Evolutionary conservation across 768 basidiomycete genomes (phyloP), one percentile per base, ranked within the genome.

Genomic region (Pulveroboletus sp.): DNA sequence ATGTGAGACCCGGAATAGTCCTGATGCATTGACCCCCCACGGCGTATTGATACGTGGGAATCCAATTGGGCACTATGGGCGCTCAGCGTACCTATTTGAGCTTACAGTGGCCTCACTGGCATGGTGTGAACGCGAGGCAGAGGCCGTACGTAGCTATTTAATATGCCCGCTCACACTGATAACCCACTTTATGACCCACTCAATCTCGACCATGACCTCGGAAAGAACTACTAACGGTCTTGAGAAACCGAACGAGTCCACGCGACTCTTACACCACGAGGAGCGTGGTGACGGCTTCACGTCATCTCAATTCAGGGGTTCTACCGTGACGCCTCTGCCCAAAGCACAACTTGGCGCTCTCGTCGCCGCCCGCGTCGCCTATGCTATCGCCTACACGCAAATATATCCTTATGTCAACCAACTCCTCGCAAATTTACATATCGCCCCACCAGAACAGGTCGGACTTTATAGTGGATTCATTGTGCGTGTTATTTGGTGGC

Each of bases 381-480:
- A 50, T 22, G 22, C 49, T 16, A 32, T 50, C 16, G 49, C 49
- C 11, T 50, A 38, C 14, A 38, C 34, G 3, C 49, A 50, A 17
- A 50, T 39, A 14, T 50, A 50, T 10, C 49, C 49, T 19, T 50
- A 50, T 49, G 38, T 50, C 47, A 50, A 50, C 29, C 49, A 50
- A 39, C 30, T 50, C 5, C 35, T 50, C n/a, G 49, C 29, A 9
- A 48, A 50, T n/a, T 8, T 50, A 16, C 36, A 1, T 23, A 38
- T 50, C 17, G 49, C 49, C 12, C 2, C 19, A 14, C 49, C 49
- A 16, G 48, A 50, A 19, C 49, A 51, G 5, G 50, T 51, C 7
- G 49, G 50, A 1, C 52, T 51, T 51, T 51, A 51, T n/a, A 51
- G 38, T 16, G 37, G 49, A 3, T 23, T 51, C 31, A 19, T 51